Conservation (phyloP, 345 rosid genomes). For the Linum lewisii region DNA sequence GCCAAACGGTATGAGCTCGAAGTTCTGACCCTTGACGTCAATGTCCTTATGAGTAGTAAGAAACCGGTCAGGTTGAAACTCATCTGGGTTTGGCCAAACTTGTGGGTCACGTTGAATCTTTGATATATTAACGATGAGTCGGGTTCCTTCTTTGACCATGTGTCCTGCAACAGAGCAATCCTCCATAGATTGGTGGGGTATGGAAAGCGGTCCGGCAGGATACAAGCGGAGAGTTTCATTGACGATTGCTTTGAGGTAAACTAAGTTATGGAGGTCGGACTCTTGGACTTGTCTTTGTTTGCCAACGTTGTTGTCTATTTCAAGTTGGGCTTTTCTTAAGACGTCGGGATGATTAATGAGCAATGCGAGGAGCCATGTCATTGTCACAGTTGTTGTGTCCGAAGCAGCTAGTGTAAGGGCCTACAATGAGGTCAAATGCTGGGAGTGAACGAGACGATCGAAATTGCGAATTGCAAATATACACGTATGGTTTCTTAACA, state of each 20-base stretch:
- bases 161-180: neutral
- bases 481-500: too few species aligned
- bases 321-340: neutral
- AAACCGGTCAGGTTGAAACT: neutral
- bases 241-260: neutral
- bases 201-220: neutral
- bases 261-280: neutral
- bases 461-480: too few species aligned
- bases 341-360: neutral
- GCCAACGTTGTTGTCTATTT: neutral
- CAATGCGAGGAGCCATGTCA: neutral
- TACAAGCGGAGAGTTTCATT: neutral
- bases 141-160: neutral
- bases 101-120: neutral
- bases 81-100: neutral
- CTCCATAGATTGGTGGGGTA: constrained; percentile 1
- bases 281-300: neutral
- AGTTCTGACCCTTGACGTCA: neutral
- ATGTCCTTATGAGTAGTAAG: neutral
- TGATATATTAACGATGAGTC: neutral
- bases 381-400: neutral
- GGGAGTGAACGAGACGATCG: neutral
- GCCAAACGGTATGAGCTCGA: constrained; percentile 1
- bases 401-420: neutral
- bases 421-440: neutral